Conservation (phyloP, 768 basidiomycete species). For the Gloeopeniophorella convolvens region DNA sequence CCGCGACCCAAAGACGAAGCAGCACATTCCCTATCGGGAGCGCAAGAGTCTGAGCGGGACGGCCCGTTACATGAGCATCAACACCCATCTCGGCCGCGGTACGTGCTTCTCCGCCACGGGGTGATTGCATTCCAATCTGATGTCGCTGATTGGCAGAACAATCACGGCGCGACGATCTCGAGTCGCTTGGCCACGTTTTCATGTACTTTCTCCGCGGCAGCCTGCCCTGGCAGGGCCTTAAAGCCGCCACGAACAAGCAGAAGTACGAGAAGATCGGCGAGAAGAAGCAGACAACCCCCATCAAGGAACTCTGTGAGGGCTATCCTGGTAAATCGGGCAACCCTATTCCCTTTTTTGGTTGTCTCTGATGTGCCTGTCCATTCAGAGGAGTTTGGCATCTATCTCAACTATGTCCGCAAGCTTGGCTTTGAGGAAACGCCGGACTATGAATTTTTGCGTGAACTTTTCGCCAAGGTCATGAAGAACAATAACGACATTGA, state of each 20-base stretch:
- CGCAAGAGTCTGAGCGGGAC: conserved; percentile 96
- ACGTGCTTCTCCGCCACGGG: conserved; percentile 21
- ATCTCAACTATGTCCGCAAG: conserved; percentile 98
- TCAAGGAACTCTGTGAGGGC: conserved; percentile 94
- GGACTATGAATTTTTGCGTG: conserved; percentile 96
- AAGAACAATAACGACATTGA: conserved; percentile 88
- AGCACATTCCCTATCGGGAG: conserved; percentile 98
- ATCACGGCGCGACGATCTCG: conserved; percentile 92
- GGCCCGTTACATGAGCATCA: conserved; percentile 99
- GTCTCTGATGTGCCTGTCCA: neutral
- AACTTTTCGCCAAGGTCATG: conserved; percentile 89
- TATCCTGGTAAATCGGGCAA: conserved; percentile 65
- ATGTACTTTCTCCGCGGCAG: conserved; percentile 99
- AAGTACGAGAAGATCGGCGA: conserved; percentile 99
- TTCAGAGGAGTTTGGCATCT: conserved; percentile 95
- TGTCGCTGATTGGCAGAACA: conserved; percentile 49
- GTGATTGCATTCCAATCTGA: conserved; percentile 4
- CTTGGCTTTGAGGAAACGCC: conserved; percentile 99
- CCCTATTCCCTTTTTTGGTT: neutral
- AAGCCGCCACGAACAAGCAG: conserved; percentile 99
- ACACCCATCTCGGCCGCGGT: conserved; percentile 97
- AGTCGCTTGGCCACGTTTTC: conserved; percentile 99
- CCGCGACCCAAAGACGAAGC: conserved; percentile 97
- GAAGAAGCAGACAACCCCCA: conserved; percentile 98
- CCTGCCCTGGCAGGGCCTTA: conserved; percentile 97